Evolutionary conservation across 768 basidiomycete species (phyloP).

Genomic region (Peribolospora kevripleyi): DNA sequence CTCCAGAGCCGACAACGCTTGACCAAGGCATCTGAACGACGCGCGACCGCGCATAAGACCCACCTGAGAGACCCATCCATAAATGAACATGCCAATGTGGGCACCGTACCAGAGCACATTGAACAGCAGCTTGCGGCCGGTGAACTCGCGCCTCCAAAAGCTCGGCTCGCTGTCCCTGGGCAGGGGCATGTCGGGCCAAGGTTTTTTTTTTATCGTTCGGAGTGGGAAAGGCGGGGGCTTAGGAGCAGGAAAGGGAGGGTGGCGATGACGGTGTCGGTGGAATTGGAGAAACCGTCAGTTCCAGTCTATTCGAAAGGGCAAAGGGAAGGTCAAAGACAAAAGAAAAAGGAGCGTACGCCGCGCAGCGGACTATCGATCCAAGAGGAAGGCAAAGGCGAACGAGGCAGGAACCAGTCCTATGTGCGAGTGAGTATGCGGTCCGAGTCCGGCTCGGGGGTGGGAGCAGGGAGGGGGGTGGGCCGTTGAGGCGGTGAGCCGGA

Average conservation of each 20-base stretch:
- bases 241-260: no score
- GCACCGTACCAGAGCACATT: conserved; percentile 40
- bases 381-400: neutral
- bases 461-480: neutral
- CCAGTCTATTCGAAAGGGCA: neutral
- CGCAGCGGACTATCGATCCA: neutral
- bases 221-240: no score
- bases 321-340: neutral
- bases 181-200: neutral
- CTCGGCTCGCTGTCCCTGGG: no score
- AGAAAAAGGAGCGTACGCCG: neutral
- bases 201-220: neutral
- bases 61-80: conserved; percentile 77
- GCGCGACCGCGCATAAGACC: conserved; percentile 6
- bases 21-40: neutral
- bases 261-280: neutral
- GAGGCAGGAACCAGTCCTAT: neutral
- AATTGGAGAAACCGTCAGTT: neutral
- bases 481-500: no score
- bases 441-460: no score
- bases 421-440: neutral
- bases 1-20: neutral
- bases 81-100: conserved; percentile 47
- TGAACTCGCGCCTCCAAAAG: conserved; percentile 7
- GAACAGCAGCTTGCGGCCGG: conserved; percentile 14